phyloP scores from a whole-genome alignment of 495 filamentous ascomycete genomes.

The Tuber indicum region DNA sequence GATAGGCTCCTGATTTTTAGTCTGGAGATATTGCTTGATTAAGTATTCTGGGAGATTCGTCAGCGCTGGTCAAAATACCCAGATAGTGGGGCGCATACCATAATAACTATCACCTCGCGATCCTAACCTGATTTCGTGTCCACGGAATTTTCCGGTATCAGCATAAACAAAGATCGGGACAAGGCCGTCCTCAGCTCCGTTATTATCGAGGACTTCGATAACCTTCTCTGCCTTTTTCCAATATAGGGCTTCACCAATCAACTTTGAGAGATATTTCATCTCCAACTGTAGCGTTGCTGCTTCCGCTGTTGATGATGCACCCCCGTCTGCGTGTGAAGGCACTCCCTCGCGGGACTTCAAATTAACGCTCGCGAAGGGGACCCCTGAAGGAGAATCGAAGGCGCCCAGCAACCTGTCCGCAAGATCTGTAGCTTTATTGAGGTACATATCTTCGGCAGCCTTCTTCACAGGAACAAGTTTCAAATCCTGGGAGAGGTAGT shows the following conservation, averaged over 20 bases:
- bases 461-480: constrained; percentile 50
- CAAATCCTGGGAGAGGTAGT: constrained; percentile 64
- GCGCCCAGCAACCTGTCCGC: constrained; percentile 80
- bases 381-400: constrained; percentile 75
- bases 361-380: constrained; percentile 88
- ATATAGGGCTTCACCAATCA: constrained; percentile 85
- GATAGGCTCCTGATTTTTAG: constrained; percentile 72
- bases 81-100: constrained; percentile 44
- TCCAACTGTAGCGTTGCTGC: constrained; percentile 88
- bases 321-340: constrained; percentile 72
- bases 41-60: constrained; percentile 61
- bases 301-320: constrained; percentile 89
- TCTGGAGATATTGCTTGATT: constrained; percentile 95
- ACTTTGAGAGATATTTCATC: constrained; percentile 92
- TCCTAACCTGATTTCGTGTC: constrained; percentile 80
- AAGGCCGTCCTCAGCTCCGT: constrained; percentile 69
- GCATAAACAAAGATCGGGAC: constrained; percentile 86
- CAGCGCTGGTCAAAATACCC: constrained; percentile 19
- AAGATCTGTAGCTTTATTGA: constrained; percentile 91
- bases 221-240: constrained; percentile 88
- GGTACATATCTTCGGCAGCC: constrained; percentile 81
- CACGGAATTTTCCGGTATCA: constrained; percentile 68
- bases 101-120: constrained; percentile 96
- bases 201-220: constrained; percentile 80
- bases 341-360: constrained; percentile 66